A percentile compares a stretch with the other conserved stretches of the same genome.
Conservation (phyloP, 192 early-diverging fungal genomes). For the Entomortierella chlamydospora region DNA sequence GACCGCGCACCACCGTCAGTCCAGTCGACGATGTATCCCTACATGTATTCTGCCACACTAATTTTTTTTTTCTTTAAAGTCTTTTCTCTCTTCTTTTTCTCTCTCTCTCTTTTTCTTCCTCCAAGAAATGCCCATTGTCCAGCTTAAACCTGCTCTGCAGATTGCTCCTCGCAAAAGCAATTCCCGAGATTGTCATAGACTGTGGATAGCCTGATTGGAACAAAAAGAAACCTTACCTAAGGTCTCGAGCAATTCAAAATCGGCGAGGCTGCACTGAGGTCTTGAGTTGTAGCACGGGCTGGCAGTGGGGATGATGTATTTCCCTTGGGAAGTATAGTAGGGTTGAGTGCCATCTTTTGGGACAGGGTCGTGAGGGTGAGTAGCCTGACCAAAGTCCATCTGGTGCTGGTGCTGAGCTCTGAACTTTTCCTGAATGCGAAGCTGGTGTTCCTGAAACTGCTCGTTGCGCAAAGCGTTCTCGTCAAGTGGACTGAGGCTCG, state of each 20-base stretch:
- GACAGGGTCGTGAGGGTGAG: constrained; percentile 45
- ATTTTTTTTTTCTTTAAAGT: constrained; percentile 14
- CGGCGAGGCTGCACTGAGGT: constrained; percentile 53
- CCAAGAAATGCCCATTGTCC: neutral
- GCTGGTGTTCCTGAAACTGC: constrained; percentile 42
- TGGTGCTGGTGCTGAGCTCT: constrained; percentile 37
- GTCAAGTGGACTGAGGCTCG: constrained; percentile 30
- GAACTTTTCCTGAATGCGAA: constrained; percentile 45
- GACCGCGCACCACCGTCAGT: neutral
- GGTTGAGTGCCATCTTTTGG: constrained; percentile 37
- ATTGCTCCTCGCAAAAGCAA: too few relatives aligned
- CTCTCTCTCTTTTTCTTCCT: constrained; percentile 1
- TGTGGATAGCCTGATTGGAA: too few relatives aligned
- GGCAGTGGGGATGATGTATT: constrained; percentile 26
- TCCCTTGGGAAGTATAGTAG: constrained; percentile 46
- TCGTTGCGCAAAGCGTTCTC: constrained; percentile 36
- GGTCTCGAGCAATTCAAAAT: constrained; percentile 66
- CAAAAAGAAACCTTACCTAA: constrained; percentile 59
- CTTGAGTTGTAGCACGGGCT: constrained; percentile 47
- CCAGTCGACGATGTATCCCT: neutral
- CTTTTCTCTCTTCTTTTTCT: neutral
- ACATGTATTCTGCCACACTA: neutral
- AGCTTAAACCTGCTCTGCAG: neutral
- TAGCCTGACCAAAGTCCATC: constrained; percentile 22
- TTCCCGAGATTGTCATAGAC: too few relatives aligned